Conservation (phyloP, 306 rosid species). For the Glycine latifolia region DNA sequence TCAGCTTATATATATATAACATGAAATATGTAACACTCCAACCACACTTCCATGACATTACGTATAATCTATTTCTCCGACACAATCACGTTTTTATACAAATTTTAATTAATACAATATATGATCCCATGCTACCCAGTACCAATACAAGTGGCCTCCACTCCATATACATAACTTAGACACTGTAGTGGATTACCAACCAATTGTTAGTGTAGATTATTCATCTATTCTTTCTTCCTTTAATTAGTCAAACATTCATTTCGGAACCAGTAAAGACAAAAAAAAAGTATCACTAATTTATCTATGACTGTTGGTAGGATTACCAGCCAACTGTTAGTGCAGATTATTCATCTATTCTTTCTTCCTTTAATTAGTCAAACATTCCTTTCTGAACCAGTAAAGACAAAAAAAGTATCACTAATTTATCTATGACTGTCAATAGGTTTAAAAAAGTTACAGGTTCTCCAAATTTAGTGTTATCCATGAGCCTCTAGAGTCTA, state of each 20-base stretch:
- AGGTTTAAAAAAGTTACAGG: conserved; percentile 9
- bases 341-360: conserved; percentile 18
- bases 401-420: conserved; percentile 13
- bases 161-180: too few species aligned
- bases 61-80: too few species aligned
- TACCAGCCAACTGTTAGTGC: conserved; percentile 8
- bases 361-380: conserved; percentile 22
- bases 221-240: conserved; percentile 12
- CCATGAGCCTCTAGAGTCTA: conserved; percentile 1
- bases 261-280: conserved; percentile 34
- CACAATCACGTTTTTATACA: too few species aligned
- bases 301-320: not conserved
- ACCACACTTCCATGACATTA: too few species aligned
- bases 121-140: too few species aligned
- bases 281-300: conserved; percentile 24
- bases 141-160: too few species aligned
- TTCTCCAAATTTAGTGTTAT: conserved; percentile 17
- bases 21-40: too few species aligned
- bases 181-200: conserved; percentile 21
- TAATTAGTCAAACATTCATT: conserved; percentile 24
- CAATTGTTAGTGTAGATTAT: conserved; percentile 25
- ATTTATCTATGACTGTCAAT: not conserved
- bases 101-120: too few species aligned
- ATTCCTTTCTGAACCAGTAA: conserved; percentile 31
- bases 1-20: too few species aligned